Percentiles rank a stretch among this genome's conserved stretches.
Conservation (phyloP, 257 asterid species). For the Capsicum chinense region DNA sequence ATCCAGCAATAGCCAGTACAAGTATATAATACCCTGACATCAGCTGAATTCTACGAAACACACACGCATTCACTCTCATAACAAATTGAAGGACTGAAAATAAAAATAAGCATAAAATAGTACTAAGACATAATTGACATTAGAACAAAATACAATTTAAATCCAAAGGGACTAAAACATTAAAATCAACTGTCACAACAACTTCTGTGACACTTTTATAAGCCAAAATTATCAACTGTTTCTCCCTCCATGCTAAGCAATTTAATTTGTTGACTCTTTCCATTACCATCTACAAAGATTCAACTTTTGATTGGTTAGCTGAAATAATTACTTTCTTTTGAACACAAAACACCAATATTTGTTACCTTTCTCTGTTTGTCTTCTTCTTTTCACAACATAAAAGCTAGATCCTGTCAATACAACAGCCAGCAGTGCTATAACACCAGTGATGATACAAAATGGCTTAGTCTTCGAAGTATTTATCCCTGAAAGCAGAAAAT, state of each 20-base stretch:
- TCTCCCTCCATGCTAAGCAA: neutral
- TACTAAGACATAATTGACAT: neutral
- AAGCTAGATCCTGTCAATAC: conserved; percentile 7
- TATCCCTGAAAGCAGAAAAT: conserved; percentile 2
- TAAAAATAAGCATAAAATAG: neutral
- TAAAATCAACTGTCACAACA: neutral
- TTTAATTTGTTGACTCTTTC: neutral
- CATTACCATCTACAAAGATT: neutral
- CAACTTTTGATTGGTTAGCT: neutral
- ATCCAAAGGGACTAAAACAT: too few species aligned
- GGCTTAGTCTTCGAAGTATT: neutral
- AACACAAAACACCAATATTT: neutral
- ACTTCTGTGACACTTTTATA: too few species aligned
- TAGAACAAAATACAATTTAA: neutral
- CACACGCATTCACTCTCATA: neutral
- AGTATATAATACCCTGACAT: neutral
- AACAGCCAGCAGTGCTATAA: conserved; percentile 3
- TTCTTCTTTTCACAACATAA: conserved; percentile 15
- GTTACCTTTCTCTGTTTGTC: neutral
- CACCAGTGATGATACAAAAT: neutral
- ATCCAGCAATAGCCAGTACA: neutral
- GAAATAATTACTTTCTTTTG: neutral
- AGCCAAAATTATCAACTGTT: neutral
- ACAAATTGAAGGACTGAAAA: neutral
- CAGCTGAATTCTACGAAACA: neutral